These are phyloP conservation scores for Cyberlindnera xylosilytica DNA, from an alignment of 805 yeast genomes.

Conservation along the genomic window DNA sequence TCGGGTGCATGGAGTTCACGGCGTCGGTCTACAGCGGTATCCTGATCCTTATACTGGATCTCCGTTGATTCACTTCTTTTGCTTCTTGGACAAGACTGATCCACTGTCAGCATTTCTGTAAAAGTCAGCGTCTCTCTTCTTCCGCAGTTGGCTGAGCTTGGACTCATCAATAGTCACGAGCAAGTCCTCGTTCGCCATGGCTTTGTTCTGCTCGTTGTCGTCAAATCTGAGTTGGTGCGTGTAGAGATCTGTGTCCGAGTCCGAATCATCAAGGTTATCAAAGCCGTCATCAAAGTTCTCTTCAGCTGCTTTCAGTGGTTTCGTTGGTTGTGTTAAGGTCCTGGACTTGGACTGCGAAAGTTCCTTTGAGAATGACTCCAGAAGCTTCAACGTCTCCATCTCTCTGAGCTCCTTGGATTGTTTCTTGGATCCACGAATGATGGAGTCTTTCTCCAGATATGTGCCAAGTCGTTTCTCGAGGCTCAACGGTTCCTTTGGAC, in stretches of 20 bases:
- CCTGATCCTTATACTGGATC: too few relatives aligned
- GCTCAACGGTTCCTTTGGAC: not conserved
- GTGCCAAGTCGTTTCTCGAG: too few relatives aligned
- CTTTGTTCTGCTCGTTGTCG: conserved; percentile 12
- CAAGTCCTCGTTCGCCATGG: conserved; percentile 19
- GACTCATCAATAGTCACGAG: conserved; percentile 19
- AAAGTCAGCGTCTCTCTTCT: conserved; percentile 13
- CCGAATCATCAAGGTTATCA: conserved; percentile 24
- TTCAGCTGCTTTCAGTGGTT: not conserved
- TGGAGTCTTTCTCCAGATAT: not conserved
- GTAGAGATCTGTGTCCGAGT: conserved; percentile 21
- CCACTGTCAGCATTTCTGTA: conserved; percentile 7
- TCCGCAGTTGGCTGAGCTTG: conserved; percentile 3
- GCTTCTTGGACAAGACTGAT: conserved; percentile 7
- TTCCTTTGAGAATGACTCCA: conserved; percentile 28
- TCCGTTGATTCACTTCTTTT: conserved; percentile 5
- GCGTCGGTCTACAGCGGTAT: too few relatives aligned
- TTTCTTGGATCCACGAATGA: too few relatives aligned
- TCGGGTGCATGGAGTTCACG: too few relatives aligned
- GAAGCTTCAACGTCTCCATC: conserved; percentile 30
- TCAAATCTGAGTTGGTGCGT: conserved; percentile 21
- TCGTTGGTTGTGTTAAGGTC: not conserved
- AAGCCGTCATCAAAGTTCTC: conserved; percentile 18
- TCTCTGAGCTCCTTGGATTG: conserved; percentile 2
- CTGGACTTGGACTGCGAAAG: conserved; percentile 6